Base-by-base conservation (phyloP, 257 asterid genomes). In the Capsicum baccatum region DNA sequence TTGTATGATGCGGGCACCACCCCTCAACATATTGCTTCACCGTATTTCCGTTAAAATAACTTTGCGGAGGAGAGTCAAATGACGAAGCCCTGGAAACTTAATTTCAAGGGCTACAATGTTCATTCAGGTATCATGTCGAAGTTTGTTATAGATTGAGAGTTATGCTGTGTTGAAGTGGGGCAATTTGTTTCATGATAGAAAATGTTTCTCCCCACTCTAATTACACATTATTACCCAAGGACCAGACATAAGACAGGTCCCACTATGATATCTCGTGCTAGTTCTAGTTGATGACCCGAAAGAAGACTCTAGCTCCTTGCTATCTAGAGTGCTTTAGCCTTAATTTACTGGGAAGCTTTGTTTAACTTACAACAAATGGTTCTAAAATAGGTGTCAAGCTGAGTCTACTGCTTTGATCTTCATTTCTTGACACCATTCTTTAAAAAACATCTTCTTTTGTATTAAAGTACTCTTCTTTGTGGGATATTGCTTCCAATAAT, bases 371-470 rank as follows among this genome's bases (percentile, higher is more conserved):
- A 47, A 47, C 52, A 47, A 10, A 50, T 50, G 55, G 11, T 50
- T 50, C 55, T 50, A 50, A 50, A 50, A 11, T 50, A 50, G 55
- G 55, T 8, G 12, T 50, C 17, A 55, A 55, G 6, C 59, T 13
- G 60, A 56, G 60, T 60, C 67, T 60, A 17, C 67, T 60, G 35
- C 67, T 60, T 60, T 60, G 67, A 60, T 60, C 35, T 60, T n/a
- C 67, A 60, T 3, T 60, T 3, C 1, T 58, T 58, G 64, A 58
- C 10, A 26, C 17, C 26, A 58, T 58, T 60, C n/a, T 33, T 60
- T n/a, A 9, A 60, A n/a, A 60, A 57, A 60, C 1, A 5, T 9
- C 13, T n/a, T n/a, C 5, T 60, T 60, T 59, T 60, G 35, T n/a
- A 35, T 33, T n/a, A 60, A 60, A 60, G 67, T 60, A n/a, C 67